Conservation (phyloP, 192 early-diverging fungal species). For the Backusella tuberculispora region DNA sequence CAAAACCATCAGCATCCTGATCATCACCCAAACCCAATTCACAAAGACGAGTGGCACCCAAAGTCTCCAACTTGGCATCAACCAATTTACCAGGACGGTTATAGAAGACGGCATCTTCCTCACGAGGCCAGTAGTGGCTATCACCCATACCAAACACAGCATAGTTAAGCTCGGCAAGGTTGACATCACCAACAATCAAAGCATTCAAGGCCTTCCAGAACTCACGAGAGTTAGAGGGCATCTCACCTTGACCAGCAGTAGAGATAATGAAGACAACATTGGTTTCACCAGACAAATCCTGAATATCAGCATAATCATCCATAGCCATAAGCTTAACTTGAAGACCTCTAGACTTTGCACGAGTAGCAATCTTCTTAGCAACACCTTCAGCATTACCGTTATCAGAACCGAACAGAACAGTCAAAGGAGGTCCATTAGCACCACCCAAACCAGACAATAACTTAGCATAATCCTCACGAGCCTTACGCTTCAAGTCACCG, state of each 20-base stretch:
- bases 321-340: constrained; percentile 74
- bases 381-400: constrained; percentile 84
- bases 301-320: constrained; percentile 78
- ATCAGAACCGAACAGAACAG: constrained; percentile 92
- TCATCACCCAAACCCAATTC: constrained; percentile 87
- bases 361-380: constrained; percentile 80
- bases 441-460: constrained; percentile 68
- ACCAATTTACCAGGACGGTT: constrained; percentile 90
- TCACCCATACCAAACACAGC: constrained; percentile 93
- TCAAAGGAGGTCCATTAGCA: constrained; percentile 72
- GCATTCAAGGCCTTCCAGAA: constrained; percentile 79
- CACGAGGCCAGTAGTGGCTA: constrained; percentile 95
- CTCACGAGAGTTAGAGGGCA: constrained; percentile 89
- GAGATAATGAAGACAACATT: constrained; percentile 79
- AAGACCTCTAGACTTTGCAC: constrained; percentile 86
- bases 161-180: constrained; percentile 69
- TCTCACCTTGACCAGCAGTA: constrained; percentile 97
- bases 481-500: constrained; percentile 61
- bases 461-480: constrained; percentile 67
- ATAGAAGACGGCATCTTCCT: constrained; percentile 88
- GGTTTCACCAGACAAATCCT: constrained; percentile 79
- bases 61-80: constrained; percentile 74
- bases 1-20: constrained; percentile 90
- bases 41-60: constrained; percentile 72
- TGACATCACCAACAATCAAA: constrained; percentile 57